A percentile compares a stretch with the other conserved stretches of the same genome.
Conservation (phyloP, 805 yeast genomes). For the Blastobotrys peoriensis region DNA sequence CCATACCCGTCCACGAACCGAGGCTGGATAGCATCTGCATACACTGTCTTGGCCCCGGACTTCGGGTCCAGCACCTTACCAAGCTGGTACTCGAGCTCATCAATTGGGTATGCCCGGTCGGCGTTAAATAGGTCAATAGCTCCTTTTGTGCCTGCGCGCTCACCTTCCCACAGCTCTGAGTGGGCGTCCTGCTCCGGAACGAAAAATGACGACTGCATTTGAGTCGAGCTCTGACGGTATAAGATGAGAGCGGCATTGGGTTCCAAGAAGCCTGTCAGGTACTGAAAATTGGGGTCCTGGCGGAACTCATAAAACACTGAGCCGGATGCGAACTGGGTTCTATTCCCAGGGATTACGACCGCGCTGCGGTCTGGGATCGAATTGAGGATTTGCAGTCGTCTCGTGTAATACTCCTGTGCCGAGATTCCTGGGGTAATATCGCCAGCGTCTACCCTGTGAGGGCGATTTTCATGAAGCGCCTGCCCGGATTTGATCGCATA, state of each 20-base stretch:
- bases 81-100: conserved; percentile 22
- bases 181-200: conserved; percentile 77
- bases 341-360: conserved; percentile 69
- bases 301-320: conserved; percentile 89
- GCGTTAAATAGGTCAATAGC: conserved; percentile 83
- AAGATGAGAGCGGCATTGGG: conserved; percentile 65
- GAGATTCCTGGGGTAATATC: conserved; percentile 84
- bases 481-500: conserved; percentile 52
- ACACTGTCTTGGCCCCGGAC: conserved; percentile 9
- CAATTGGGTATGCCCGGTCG: conserved; percentile 57
- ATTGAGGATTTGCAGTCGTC: conserved; percentile 57
- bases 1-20: conserved; percentile 10
- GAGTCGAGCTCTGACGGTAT: conserved; percentile 33
- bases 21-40: conserved; percentile 12
- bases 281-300: conserved; percentile 83
- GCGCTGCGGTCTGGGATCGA: conserved; percentile 56
- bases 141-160: conserved; percentile 78
- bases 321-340: conserved; percentile 76
- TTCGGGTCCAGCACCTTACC: background rate
- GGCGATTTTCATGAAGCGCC: conserved; percentile 80
- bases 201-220: conserved; percentile 60
- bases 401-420: conserved; percentile 70
- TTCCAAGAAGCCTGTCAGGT: conserved; percentile 88
- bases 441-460: conserved; percentile 65
- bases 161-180: conserved; percentile 94